Evolutionary conservation across 176 grass and related monocot species (phyloP).

Genomic region (Rhynchospora pubera): DNA sequence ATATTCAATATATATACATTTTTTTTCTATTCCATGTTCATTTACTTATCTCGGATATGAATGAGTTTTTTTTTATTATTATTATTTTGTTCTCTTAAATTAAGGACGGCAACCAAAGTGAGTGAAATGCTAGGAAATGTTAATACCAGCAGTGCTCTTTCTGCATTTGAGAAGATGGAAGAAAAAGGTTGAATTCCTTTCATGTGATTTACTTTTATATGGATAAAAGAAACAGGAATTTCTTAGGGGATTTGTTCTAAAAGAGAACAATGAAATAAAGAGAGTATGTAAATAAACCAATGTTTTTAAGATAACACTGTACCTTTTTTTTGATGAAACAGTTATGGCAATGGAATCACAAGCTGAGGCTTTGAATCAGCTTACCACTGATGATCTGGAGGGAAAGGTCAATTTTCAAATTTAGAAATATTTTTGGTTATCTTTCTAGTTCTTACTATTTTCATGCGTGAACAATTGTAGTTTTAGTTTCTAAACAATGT

Average conservation of each 20-base stretch:
- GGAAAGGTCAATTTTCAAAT: slow-evolving; percentile 67
- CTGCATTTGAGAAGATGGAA: slow-evolving; percentile 99
- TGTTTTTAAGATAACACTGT: neutral
- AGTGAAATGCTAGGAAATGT: slow-evolving; percentile 98
- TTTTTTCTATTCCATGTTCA: neutral
- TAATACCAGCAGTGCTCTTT: slow-evolving; percentile 89
- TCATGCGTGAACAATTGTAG: neutral
- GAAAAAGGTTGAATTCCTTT: slow-evolving; percentile 67
- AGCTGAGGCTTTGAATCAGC: slow-evolving; percentile 87
- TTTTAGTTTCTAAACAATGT: slow-evolving; percentile 9
- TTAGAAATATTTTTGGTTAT: neutral
- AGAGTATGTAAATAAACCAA: neutral
- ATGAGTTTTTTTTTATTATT: neutral
- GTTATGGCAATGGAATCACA: slow-evolving; percentile 98
- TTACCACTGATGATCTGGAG: slow-evolving; percentile 87
- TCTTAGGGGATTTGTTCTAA: slow-evolving; percentile 4
- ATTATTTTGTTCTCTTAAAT: neutral
- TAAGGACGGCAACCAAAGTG: slow-evolving; percentile 95
- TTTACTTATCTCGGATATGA: neutral
- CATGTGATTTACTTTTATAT: neutral
- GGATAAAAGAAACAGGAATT: slow-evolving; percentile 9
- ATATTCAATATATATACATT: neutral
- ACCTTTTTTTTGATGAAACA: slow-evolving; percentile 26
- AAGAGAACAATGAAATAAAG: neutral
- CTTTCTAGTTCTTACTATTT: neutral